A percentile compares a stretch with the other conserved stretches of the same genome.
These are phyloP conservation scores for Dipodascopsis uninucleata DNA, from an alignment of 805 yeast genomes.

Conservation along the genomic window DNA sequence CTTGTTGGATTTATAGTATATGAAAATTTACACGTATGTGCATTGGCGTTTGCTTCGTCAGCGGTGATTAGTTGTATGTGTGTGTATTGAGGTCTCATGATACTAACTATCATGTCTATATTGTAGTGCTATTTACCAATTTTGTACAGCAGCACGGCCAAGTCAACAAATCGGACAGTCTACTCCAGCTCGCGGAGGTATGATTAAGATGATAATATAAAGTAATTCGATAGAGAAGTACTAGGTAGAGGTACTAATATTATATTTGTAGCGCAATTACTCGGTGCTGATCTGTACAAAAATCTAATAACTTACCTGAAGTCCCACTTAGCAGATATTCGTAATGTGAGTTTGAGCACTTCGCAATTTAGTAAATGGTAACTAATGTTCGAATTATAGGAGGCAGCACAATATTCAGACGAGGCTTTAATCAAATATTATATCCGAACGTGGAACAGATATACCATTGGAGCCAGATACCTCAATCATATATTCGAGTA, in stretches of 20 bases:
- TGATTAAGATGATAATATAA: too few species aligned
- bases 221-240: not conserved
- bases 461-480: slow-evolving; percentile 84
- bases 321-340: slow-evolving; percentile 42
- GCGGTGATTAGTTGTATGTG: not conserved
- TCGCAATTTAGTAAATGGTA: not conserved
- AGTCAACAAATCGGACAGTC: slow-evolving; percentile 23
- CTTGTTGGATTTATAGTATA: slow-evolving; percentile 26
- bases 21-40: slow-evolving; percentile 36
- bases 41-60: not conserved
- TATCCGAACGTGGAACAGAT: slow-evolving; percentile 84
- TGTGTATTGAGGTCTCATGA: not conserved
- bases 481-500: slow-evolving; percentile 91
- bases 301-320: slow-evolving; percentile 65
- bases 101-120: too few species aligned
- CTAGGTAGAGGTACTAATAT: slow-evolving; percentile 5
- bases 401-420: slow-evolving; percentile 44
- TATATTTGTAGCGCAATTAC: slow-evolving; percentile 45
- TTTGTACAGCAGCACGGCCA: slow-evolving; percentile 28
- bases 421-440: slow-evolving; percentile 79
- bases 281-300: slow-evolving; percentile 85
- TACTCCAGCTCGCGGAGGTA: slow-evolving; percentile 26
- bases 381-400: slow-evolving; percentile 37
- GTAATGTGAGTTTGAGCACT: slow-evolving; percentile 20
- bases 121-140: slow-evolving; percentile 27